These are phyloP conservation scores for Septoria petroselini DNA, from an alignment of 2,329 filamentous ascomycete species.

Conservation along the genomic window DNA sequence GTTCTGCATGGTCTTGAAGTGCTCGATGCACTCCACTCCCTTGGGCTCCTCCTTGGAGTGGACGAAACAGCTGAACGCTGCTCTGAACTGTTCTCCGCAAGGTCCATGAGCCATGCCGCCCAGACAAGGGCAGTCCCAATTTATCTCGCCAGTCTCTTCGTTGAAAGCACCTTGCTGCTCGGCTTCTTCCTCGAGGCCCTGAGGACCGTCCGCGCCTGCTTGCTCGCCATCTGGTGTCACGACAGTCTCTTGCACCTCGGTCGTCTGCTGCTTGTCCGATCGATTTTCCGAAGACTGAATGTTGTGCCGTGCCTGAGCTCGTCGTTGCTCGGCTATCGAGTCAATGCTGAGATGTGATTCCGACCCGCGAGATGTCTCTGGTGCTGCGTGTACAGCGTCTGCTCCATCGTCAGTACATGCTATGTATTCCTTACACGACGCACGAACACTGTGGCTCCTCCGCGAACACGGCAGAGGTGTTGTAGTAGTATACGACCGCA, in stretches of 20 bases:
- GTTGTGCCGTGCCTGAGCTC: conserved; percentile 33
- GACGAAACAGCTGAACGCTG: conserved; percentile 98
- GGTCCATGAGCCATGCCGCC: conserved; percentile 96
- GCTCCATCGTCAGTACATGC: conserved; percentile 18
- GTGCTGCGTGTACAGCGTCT: conserved; percentile 38
- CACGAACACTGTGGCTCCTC: conserved; percentile 72
- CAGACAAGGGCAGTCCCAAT: conserved; percentile 98
- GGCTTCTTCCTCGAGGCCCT: conserved; percentile 74
- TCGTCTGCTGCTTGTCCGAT: conserved; percentile 17
- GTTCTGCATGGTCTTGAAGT: conserved; percentile 82
- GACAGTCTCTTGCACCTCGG: conserved; percentile 14
- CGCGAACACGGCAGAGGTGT: conserved; percentile 81
- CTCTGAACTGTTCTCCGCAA: conserved; percentile 92
- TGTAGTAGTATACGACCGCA: conserved; percentile 87
- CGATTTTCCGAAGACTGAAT: conserved; percentile 13
- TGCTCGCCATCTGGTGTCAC: conserved; percentile 26
- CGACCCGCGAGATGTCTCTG: conserved; percentile 42
- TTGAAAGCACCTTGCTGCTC: conserved; percentile 90
- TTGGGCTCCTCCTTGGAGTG: conserved; percentile 91
- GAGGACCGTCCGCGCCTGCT: conserved; percentile 41
- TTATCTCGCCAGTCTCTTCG: conserved; percentile 97
- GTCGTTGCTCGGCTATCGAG: conserved; percentile 43
- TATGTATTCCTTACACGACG: not conserved
- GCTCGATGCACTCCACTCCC: conserved; percentile 41
- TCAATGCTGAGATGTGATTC: conserved; percentile 47